These are phyloP conservation scores for Cladophialophora exuberans DNA, from an alignment of 2,329 filamentous ascomycete species.

Conservation along the genomic window DNA sequence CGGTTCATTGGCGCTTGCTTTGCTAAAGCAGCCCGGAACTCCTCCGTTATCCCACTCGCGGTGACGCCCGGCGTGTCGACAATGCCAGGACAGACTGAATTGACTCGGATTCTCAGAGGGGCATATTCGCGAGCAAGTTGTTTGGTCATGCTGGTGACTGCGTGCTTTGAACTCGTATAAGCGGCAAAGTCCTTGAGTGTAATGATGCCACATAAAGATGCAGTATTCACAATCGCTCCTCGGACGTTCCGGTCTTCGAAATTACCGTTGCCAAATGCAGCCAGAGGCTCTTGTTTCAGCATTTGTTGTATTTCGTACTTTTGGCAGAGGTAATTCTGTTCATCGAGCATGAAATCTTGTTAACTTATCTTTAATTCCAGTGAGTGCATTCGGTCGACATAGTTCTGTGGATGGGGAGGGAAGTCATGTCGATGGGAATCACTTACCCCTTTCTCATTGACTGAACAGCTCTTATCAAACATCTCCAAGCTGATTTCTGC, in stretches of 20 bases:
- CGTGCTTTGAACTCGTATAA: background rate
- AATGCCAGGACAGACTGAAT: background rate
- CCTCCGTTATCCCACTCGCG: background rate
- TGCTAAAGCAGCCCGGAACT: background rate
- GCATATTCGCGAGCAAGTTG: background rate
- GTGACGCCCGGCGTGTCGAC: background rate
- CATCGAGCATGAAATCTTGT: too few relatives aligned
- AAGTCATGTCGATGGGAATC: background rate
- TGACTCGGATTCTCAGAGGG: background rate
- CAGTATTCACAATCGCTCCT: slow-evolving; percentile 2
- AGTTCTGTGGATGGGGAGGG: background rate
- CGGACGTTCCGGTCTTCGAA: background rate
- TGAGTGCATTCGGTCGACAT: too few relatives aligned
- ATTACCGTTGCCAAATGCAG: background rate
- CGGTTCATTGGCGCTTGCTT: background rate
- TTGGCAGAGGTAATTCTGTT: background rate
- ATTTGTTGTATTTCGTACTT: slow-evolving; percentile 3
- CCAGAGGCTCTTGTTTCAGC: slow-evolving; percentile 8
- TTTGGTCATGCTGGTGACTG: background rate
- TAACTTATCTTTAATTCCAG: too few relatives aligned
- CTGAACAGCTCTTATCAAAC: background rate
- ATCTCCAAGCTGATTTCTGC: background rate
- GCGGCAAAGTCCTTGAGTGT: background rate
- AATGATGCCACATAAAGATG: background rate
- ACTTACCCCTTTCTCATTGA: slow-evolving; percentile 6